These are phyloP conservation scores for Aspergillus oerlinghausenensis DNA, from an alignment of 2,329 filamentous ascomycete genomes.

Conservation along the genomic window DNA sequence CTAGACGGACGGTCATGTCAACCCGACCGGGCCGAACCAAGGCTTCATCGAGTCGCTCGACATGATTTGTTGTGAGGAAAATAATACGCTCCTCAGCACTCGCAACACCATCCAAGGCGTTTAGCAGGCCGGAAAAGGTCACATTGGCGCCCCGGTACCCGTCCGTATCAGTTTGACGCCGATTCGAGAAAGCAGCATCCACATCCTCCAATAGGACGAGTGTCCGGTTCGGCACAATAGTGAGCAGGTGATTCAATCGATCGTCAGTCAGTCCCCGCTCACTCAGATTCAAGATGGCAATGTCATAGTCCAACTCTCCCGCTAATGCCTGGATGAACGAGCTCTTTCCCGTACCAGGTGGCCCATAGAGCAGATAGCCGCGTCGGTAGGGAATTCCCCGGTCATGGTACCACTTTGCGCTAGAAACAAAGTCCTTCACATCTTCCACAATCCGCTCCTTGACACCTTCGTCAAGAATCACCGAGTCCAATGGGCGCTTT, in stretches of 20 bases:
- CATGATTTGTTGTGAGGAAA: constrained; percentile 91
- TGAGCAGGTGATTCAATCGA: constrained; percentile 77
- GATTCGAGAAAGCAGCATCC: constrained; percentile 83
- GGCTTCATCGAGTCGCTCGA: constrained; percentile 83
- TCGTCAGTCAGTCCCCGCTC: constrained; percentile 88
- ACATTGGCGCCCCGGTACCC: constrained; percentile 85
- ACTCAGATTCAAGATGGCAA: constrained; percentile 87
- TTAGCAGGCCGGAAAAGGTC: constrained; percentile 87
- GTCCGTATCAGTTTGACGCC: constrained; percentile 69
- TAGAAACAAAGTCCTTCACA: constrained; percentile 73
- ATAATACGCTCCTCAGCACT: constrained; percentile 91
- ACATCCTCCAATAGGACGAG: constrained; percentile 84
- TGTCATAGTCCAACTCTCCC: constrained; percentile 86
- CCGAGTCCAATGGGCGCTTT: constrained; percentile 82
- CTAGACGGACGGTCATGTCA: constrained; percentile 86
- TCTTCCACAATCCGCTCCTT: constrained; percentile 77
- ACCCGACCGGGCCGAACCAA: constrained; percentile 87
- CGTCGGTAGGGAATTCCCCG: constrained; percentile 90
- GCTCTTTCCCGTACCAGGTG: constrained; percentile 87
- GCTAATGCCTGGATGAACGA: constrained; percentile 95
- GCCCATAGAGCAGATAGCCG: constrained; percentile 83
- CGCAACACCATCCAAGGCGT: constrained; percentile 84
- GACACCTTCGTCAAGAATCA: constrained; percentile 78
- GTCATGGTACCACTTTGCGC: constrained; percentile 84
- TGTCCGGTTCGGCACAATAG: constrained; percentile 76